Base-by-base conservation (phyloP, 1,284 basidiomycete species). In the Ganoderma multipileum region DNA sequence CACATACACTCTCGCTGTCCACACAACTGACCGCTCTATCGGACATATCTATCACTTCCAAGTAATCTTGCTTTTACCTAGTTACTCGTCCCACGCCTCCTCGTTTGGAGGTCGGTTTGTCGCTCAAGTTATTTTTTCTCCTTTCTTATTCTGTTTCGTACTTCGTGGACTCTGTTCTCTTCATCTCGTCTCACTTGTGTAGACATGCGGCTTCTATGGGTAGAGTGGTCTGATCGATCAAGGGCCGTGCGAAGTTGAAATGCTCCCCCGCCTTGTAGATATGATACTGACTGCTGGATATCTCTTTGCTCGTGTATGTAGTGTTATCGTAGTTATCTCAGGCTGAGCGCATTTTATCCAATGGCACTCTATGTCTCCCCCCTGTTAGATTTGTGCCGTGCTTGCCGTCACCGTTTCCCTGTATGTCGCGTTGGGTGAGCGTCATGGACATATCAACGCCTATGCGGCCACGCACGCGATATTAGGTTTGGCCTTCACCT, bases 11-110 rank as follows among this genome's bases (percentile, higher is more conserved):
- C 47, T 68, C 68, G 2, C 59, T 36, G 41, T 63, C 66, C 47
- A 67, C 63, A 30, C 67, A 63, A 20, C 55, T 65, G 36, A 66
- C 67, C 14, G 70, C 64, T 54, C 39, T 70, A 52, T 72, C 71
- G 14, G 65, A 70, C 11, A 44, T 67, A 9, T 72, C 71, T 12
- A 54, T 68, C 28, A 26, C 38, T 18, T 66, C 59, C 9, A 63
- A 23, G 20, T 68, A 59, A 54, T n/a, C 18, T 23, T 11, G 9
- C 36, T 16, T 36, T 30, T 33, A 3, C 36, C 11, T 47, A 26
- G 18, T 2, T 9, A 30, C 28, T 23, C 30, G 28, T 47, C 14
- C 30, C 26, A 20, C 9, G 47, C 47, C 47, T 23, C 47, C 47
- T 18, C 8, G 8, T 60, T 28, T 26, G 30, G 7, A 42, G 30